Evolutionary conservation across 2,329 filamentous ascomycete genomes (phyloP), one percentile per base, ranked within the genome.

Genomic region (Fusarium sp.): DNA sequence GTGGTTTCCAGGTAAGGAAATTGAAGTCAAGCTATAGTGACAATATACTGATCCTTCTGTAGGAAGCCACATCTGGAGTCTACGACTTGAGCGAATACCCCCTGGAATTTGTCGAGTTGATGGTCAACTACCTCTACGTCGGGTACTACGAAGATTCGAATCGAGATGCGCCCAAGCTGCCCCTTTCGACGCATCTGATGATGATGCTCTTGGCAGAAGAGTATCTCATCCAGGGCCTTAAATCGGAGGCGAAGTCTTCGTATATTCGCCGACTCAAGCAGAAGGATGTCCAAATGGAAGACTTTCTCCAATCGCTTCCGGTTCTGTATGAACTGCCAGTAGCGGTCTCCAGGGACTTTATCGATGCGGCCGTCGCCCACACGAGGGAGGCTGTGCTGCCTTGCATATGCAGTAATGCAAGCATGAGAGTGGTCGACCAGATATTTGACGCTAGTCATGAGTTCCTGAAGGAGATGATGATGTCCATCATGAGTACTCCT

Each of bases 11-110:
- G 32, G 44, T 55, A 36, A 45, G 34, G 1, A 17, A 30, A 18
- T 8, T 5, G 4, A 24, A 34, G 2, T 5, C 12, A 24, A 34
- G 12, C 24, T 5, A 17, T 14, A 18, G 14, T 9, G 4, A 10
- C 3, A 15, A 54, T 24, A n/a, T 32, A 20, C 42, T 68, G 6
- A 66, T 15, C 9, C 1, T 9, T 17, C 12, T 9, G 14, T 6
- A 72, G 61, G 66, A 70, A 51, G 50, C 63, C 34, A 42, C 7
- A 2, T 61, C 68, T 10, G 36, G 44, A 13, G 64, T 42, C 8
- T 72, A 62, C 62, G 34, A 54, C 47, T 39, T 47, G 13, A 54
- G 11, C n/a, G 48, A 34, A 10, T 68, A 11, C 17, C 17, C 30
- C 9, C 12, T 51, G 17, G n/a, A 20, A 34, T 11, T 4, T 2